Evolutionary conservation across 352 stramenopile genomes (phyloP), one percentile per base, ranked within the genome.

Genomic region (Phytophthora sojae): DNA sequence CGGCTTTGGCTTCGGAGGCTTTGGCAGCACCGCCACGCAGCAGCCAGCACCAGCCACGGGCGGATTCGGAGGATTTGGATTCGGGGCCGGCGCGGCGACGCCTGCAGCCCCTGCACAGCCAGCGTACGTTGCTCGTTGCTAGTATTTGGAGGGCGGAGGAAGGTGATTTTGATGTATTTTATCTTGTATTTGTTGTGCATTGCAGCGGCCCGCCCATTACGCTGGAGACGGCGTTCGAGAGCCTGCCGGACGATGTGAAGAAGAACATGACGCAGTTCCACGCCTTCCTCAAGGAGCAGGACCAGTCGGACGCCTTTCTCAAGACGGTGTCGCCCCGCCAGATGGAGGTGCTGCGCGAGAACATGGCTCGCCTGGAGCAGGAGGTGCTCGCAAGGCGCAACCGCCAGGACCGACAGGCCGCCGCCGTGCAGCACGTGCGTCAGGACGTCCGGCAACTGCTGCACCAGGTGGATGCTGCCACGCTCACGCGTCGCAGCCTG

Each of bases 181-280:
- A 15, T 42, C 47, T 50, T 53, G 21, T 69, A 42, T 57, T 15
- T 19, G 32, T 21, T 47, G 25, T 73, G 35, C 51, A 25, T 39
- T 56, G 45, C 51, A 70, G 76, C 42, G 62, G 58, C 9, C 75
- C 83, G 32, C 67, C 80, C 2, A 89, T 96, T 39, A 90, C 86
- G 29, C 58, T 96, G 26, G 88, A 96, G 61, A 96, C 87, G 39
- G 75, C 72, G 21, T 94, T 94, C 32, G 88, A 94, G 44, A 58
- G 69, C 21, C 75, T 96, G 15, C 86, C 88, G 1, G 77, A 77
- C 0, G 86, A 94, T 39, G 80, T 96, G 6, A 86, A 93, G 73
- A 86, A 85, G 67, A 93, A 93, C 59, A 88, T 96, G 61, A 80
- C 76, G 30, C 85, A 86, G 57, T 96, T 96, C 54, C 82, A 93